A percentile compares a stretch with the other conserved stretches of the same genome.
Evolutionary conservation across 352 stramenopile species (phyloP).

Genomic region (Phytophthora cajani): DNA sequence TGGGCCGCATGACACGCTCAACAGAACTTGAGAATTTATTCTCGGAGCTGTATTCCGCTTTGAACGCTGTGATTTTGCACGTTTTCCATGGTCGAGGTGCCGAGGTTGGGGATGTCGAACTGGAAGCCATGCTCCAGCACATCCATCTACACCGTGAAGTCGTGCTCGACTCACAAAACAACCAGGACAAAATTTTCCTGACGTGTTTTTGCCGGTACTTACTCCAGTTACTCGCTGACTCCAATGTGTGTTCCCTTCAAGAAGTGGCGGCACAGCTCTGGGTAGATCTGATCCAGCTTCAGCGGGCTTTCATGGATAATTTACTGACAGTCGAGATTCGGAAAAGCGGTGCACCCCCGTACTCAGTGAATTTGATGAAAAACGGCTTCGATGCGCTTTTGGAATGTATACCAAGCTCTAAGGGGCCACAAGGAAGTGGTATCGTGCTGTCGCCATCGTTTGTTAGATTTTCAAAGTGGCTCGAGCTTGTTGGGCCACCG

Average conservation of each 20-base stretch:
- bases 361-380: slow-evolving; percentile 83
- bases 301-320: slow-evolving; percentile 55
- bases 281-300: slow-evolving; percentile 76
- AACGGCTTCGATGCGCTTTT: slow-evolving; percentile 76
- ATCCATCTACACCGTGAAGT: slow-evolving; percentile 68
- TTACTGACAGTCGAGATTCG: slow-evolving; percentile 74
- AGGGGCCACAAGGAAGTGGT: slow-evolving; percentile 10
- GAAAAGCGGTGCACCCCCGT: slow-evolving; percentile 49
- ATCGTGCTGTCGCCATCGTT: slow-evolving; percentile 36
- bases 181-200: slow-evolving; percentile 68
- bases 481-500: slow-evolving; percentile 71
- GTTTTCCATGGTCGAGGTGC: slow-evolving; percentile 60
- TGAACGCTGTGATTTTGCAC: slow-evolving; percentile 72
- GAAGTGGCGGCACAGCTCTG: slow-evolving; percentile 62
- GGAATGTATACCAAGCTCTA: slow-evolving; percentile 26
- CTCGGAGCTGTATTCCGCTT: slow-evolving; percentile 53
- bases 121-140: slow-evolving; percentile 60
- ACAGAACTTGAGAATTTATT: slow-evolving; percentile 60
- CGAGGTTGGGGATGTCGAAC: slow-evolving; percentile 57
- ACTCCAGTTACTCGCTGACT: slow-evolving; percentile 56
- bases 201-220: slow-evolving; percentile 70
- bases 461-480: slow-evolving; percentile 65
- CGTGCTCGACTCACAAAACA: slow-evolving; percentile 58
- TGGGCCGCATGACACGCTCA: slow-evolving; percentile 64
- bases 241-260: slow-evolving; percentile 45